These are phyloP conservation scores for Wickerhamiella dianesei DNA, from an alignment of 805 yeast genomes.

Conservation along the genomic window DNA sequence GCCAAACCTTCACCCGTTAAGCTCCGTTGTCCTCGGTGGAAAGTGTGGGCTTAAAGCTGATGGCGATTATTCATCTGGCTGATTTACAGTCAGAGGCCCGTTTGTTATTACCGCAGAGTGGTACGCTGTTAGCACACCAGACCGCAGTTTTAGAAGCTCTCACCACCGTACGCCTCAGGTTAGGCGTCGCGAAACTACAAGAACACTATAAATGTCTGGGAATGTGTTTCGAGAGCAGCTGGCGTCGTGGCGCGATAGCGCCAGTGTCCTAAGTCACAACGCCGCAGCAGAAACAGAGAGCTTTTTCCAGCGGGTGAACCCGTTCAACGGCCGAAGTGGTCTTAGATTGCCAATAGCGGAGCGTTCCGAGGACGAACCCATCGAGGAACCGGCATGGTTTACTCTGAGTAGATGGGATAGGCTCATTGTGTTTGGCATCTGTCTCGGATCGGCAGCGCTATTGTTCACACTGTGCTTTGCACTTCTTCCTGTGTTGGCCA, in stretches of 20 bases:
- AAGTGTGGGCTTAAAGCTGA: too few relatives aligned
- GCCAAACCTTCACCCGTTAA: too few relatives aligned
- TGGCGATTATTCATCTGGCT: background rate
- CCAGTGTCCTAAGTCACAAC: constrained; percentile 13
- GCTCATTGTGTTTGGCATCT: constrained; percentile 59
- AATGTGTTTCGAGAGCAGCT: constrained; percentile 26
- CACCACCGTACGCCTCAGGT: too few relatives aligned
- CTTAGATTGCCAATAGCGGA: constrained; percentile 19
- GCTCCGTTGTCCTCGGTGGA: too few relatives aligned
- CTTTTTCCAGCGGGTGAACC: constrained; percentile 21
- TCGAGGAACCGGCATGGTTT: constrained; percentile 30
- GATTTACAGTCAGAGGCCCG: too few relatives aligned
- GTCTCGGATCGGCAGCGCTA: constrained; percentile 60
- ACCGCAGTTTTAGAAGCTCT: background rate
- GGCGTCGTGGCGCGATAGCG: constrained; percentile 22
- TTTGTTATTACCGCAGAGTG: background rate
- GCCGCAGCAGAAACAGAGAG: constrained; percentile 16
- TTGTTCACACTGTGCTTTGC: constrained; percentile 75
- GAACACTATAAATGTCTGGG: constrained; percentile 19
- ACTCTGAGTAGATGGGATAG: constrained; percentile 60
- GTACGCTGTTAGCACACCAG: background rate
- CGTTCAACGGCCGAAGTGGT: constrained; percentile 16
- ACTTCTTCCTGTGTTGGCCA: constrained; percentile 75
- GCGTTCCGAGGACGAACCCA: constrained; percentile 17
- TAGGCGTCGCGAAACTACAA: too few relatives aligned